Evolutionary conservation across 2,329 filamentous ascomycete genomes (phyloP), one percentile per base, ranked within the genome.

Genomic region (Colletotrichum karsti): DNA sequence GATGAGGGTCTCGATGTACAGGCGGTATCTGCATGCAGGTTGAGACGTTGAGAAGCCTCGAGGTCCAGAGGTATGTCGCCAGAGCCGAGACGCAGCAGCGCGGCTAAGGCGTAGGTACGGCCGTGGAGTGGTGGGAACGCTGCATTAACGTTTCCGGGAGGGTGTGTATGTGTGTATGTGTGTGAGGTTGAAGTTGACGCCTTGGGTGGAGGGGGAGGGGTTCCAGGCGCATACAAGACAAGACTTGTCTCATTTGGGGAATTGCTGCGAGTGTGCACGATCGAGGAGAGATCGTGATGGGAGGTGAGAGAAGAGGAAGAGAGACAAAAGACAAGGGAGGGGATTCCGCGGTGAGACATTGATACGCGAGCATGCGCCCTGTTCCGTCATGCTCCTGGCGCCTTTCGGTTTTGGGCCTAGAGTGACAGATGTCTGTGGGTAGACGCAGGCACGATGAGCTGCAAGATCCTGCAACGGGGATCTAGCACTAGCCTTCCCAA

Each of bases 391-490:
- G n/a, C 51, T 51, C 58, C 50, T 53, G 42, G 51, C 35, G 28
- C 64, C 42, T 67, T 50, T 37, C 59, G 20, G 20, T 39, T 57
- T 63, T 7, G n/a, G 35, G 64, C 15, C 42, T 67, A 28, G 51
- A 12, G 18, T 12, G 26, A 39, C 51, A 33, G 50, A 37, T 18
- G 15, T 28, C 33, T 13, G 10, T 22, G 50, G 59, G 7, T 30
- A 48, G 22, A 18, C n/a, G 26, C n/a, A 54, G 37, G 22, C 50
- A 30, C 53, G 58, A 42, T 41, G 33, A 46, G 53, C 51, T 63
- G 22, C 59, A 13, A 58, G 64, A 63, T 63, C 57, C 51, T 67
- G 64, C 59, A 67, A 67, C 64, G 64, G 59, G 64, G 35, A 64
- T 63, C 64, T 67, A 53, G 44, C 51, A 64, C 64, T 67, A 64